phyloP scores from a whole-genome alignment of 192 early-diverging fungal species.

The Linnemannia exigua region DNA sequence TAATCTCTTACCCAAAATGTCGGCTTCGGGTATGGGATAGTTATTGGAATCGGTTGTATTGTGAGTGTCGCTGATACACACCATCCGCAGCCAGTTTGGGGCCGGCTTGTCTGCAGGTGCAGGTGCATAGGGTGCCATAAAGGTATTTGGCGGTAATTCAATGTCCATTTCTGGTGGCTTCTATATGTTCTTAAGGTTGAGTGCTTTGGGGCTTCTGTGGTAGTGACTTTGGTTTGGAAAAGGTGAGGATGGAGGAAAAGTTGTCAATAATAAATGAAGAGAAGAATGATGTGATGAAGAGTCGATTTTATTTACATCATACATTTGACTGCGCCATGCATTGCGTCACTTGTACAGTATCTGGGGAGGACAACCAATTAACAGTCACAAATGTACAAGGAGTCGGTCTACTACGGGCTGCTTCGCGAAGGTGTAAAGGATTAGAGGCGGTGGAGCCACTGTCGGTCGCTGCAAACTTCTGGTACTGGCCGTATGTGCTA shows the following conservation, averaged over 20 bases:
- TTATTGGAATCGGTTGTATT: conserved; percentile 31
- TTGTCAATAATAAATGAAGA: background rate
- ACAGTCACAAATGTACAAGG: too few species aligned
- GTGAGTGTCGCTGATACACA: conserved; percentile 53
- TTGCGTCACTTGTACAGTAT: too few species aligned
- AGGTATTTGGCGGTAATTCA: conserved; percentile 22
- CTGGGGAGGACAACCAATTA: too few species aligned
- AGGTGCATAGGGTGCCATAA: conserved; percentile 3
- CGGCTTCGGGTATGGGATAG: conserved; percentile 38
- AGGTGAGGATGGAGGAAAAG: background rate
- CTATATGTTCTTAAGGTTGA: background rate
- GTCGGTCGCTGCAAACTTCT: too few species aligned
- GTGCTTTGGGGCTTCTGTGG: conserved; percentile 16
- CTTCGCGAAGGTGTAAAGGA: too few species aligned
- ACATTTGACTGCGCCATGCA: too few species aligned
- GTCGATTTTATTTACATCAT: too few species aligned
- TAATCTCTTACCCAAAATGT: conserved; percentile 32
- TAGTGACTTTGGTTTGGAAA: conserved; percentile 20
- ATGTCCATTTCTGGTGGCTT: background rate
- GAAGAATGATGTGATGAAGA: background rate
- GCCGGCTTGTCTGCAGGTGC: conserved; percentile 32
- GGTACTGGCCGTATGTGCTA: too few species aligned
- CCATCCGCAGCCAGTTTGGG: conserved; percentile 40
- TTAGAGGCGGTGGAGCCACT: too few species aligned
- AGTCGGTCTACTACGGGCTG: too few species aligned